Conservation (phyloP, 345 rosid species). For the Eucalyptus cloeziana region DNA sequence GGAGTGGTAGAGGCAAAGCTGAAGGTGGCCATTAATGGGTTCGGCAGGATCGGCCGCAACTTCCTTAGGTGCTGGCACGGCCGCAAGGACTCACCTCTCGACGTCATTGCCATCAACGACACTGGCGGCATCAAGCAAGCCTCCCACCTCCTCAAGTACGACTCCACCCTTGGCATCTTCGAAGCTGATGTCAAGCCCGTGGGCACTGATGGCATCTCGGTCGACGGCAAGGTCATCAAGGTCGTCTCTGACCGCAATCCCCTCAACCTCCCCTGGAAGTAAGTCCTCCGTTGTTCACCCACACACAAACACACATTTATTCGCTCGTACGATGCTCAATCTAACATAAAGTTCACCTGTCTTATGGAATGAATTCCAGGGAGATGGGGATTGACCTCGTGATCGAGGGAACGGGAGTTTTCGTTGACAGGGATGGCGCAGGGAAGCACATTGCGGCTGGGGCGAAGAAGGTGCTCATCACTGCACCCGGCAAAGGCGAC, state of each 20-base stretch:
- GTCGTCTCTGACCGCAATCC: conserved; percentile 84
- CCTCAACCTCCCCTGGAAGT: conserved; percentile 76
- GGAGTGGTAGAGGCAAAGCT: conserved; percentile 66
- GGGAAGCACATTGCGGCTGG: conserved; percentile 93
- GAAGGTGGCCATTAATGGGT: conserved; percentile 89
- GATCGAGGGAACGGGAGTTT: conserved; percentile 96
- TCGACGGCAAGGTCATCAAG: conserved; percentile 93
- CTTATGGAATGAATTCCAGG: conserved; percentile 14
- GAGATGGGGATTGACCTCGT: conserved; percentile 80
- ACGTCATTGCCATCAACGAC: conserved; percentile 85
- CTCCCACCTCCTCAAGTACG: conserved; percentile 93
- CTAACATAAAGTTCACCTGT: background rate
- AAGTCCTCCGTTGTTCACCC: background rate
- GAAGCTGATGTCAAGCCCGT: conserved; percentile 88
- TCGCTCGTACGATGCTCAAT: background rate
- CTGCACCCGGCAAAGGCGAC: conserved; percentile 98
- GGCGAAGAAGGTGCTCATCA: conserved; percentile 91
- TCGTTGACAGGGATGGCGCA: conserved; percentile 92
- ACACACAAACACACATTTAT: background rate
- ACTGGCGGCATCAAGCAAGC: conserved; percentile 97
- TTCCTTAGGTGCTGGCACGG: conserved; percentile 99
- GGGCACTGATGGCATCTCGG: conserved; percentile 77
- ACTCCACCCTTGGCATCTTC: conserved; percentile 90
- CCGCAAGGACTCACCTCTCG: conserved; percentile 81
- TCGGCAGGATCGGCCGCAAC: conserved; percentile 90